phyloP scores from a whole-genome alignment of 2,329 filamentous ascomycete species.

The Harringtonia aguacate region DNA sequence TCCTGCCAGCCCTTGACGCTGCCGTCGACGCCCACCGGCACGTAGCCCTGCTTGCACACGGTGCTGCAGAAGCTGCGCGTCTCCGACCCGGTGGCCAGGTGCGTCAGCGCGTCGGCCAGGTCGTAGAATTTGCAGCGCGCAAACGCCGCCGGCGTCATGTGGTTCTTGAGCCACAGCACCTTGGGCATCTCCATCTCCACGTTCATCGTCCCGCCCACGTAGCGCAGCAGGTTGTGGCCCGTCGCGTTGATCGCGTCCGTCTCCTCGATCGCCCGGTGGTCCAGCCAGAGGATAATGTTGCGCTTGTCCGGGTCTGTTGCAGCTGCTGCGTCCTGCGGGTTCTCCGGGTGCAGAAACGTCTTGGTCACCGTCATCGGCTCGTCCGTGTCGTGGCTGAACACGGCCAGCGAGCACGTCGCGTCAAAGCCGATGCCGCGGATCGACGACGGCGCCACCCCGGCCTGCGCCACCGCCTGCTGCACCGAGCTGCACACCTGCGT shows the following conservation, averaged over 20 bases:
- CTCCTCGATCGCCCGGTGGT: slow-evolving; percentile 85
- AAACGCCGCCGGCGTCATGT: slow-evolving; percentile 90
- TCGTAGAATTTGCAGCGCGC: slow-evolving; percentile 96
- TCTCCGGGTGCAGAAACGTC: slow-evolving; percentile 54
- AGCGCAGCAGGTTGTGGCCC: slow-evolving; percentile 82
- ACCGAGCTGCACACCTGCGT: slow-evolving; percentile 85
- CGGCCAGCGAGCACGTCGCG: slow-evolving; percentile 92
- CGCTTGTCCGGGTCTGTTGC: slow-evolving; percentile 59
- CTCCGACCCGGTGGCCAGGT: slow-evolving; percentile 86
- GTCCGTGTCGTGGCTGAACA: slow-evolving; percentile 81
- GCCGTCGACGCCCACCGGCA: slow-evolving; percentile 93
- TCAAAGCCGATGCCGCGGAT: slow-evolving; percentile 94
- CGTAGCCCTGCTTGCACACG: slow-evolving; percentile 94
- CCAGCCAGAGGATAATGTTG: slow-evolving; percentile 95
- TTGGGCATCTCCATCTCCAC: slow-evolving; percentile 99
- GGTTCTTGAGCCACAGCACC: slow-evolving; percentile 94
- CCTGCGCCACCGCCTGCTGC: slow-evolving; percentile 69
- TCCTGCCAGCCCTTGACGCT: slow-evolving; percentile 98
- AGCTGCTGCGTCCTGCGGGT: no score
- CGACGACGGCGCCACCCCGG: slow-evolving; percentile 61
- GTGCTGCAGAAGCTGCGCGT: slow-evolving; percentile 90
- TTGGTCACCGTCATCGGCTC: slow-evolving; percentile 82
- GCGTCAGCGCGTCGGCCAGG: slow-evolving; percentile 82
- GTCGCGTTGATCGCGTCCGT: slow-evolving; percentile 90
- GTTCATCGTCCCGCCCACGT: slow-evolving; percentile 96